These are phyloP conservation scores for Jatropha multifida DNA, from an alignment of 441 rosid species.

Conservation along the genomic window DNA sequence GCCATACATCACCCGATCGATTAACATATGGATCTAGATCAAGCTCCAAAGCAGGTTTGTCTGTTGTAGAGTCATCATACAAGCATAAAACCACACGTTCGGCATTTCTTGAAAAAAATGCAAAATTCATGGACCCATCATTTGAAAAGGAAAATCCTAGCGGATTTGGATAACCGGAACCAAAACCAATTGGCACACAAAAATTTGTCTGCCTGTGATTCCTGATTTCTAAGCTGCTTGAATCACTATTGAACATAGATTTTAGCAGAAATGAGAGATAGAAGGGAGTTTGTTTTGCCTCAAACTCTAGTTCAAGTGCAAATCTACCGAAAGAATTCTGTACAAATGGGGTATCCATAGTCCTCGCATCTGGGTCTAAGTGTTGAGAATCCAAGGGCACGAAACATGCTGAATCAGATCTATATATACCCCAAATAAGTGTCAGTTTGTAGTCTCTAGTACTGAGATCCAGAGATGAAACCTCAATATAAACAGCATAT, in stretches of 20 bases:
- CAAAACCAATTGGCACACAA: conserved; percentile 81
- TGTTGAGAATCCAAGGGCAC: conserved; percentile 45
- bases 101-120: conserved; percentile 64
- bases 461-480: conserved; percentile 47
- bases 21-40: conserved; percentile 88
- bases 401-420: conserved; percentile 60
- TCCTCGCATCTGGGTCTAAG: conserved; percentile 35
- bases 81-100: conserved; percentile 62
- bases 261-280: conserved; percentile 77
- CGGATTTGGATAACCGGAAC: conserved; percentile 65
- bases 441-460: conserved; percentile 37
- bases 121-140: conserved; percentile 70
- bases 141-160: conserved; percentile 68
- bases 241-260: conserved; percentile 33
- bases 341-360: conserved; percentile 46
- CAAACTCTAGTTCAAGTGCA: conserved; percentile 67
- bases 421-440: conserved; percentile 66
- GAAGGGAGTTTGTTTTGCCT: conserved; percentile 60
- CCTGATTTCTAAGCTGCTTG: conserved; percentile 46
- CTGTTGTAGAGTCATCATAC: conserved; percentile 48
- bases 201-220: conserved; percentile 57
- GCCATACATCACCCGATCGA: conserved; percentile 89
- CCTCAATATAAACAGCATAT: conserved; percentile 55
- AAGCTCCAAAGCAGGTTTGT: conserved; percentile 77
- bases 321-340: conserved; percentile 43